phyloP scores from a whole-genome alignment of 1,139 yeast genomes.

The Suhomyces yuchorum region DNA sequence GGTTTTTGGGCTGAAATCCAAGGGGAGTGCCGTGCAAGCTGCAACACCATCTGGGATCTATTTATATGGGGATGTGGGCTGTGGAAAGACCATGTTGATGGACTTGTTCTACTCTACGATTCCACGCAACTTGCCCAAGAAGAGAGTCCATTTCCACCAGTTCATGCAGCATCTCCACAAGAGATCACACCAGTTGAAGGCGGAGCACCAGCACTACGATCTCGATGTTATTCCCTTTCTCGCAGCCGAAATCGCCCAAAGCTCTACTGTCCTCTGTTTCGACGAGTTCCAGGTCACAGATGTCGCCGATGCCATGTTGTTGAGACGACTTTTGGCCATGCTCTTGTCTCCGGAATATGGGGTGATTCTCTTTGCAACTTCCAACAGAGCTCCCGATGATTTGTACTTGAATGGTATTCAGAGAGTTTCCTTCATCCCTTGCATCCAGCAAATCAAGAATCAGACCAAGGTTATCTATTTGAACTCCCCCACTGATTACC shows the following conservation, averaged over 20 bases:
- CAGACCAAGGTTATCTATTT: constrained; percentile 77
- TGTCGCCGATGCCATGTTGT: constrained; percentile 96
- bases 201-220: constrained; percentile 57
- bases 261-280: constrained; percentile 80
- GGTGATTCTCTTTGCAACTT: constrained; percentile 85
- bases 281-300: constrained; percentile 97
- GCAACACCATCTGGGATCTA: constrained; percentile 73
- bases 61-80: constrained; percentile 95
- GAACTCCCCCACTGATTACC: constrained; percentile 90
- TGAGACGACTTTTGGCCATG: constrained; percentile 70
- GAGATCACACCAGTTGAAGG: constrained; percentile 74
- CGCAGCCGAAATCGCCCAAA: constrained; percentile 79
- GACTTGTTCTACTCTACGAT: constrained; percentile 86
- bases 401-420: constrained; percentile 92
- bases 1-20: constrained; percentile 27
- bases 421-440: constrained; percentile 86
- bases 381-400: constrained; percentile 94
- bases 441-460: constrained; percentile 75
- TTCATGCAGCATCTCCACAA: constrained; percentile 95
- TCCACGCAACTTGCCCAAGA: constrained; percentile 73
- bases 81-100: constrained; percentile 98
- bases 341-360: constrained; percentile 72
- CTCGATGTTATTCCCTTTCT: constrained; percentile 82
- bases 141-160: constrained; percentile 89
- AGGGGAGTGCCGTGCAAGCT: background rate